Base-by-base conservation (phyloP, 306 rosid genomes). In the Prosopis cineraria region DNA sequence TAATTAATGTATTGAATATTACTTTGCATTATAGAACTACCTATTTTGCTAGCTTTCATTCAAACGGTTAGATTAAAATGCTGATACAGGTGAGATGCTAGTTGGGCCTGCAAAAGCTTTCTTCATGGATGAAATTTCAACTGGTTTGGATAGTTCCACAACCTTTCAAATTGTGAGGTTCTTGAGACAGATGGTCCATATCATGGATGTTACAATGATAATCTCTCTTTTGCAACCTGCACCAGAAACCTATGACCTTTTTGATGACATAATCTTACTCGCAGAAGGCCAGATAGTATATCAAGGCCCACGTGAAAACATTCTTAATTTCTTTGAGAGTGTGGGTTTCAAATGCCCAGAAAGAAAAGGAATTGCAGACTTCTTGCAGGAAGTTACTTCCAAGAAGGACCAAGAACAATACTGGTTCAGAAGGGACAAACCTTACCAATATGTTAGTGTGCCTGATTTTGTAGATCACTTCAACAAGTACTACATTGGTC, bases 341-440 rank as follows among this genome's bases (percentile, higher is more conserved):
- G 20, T 55, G 62, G 62, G 62, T 2, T 55, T 55, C 8, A 55
- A 3, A 55, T 55, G 62, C 20, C 62, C 62, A 2, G 62, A 55
- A 10, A 55, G 62, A 10, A 55, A 55, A 55, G 62, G 62, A n/a
- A 16, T 55, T 10, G 62, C 62, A 9, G 62, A 55, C 62, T 55
- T 55, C 3, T 25, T 55, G 10, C 62, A 55, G 20, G 30, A 55
- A 55, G 30, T 22, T 73, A 90, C 97, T 71, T 92, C 97, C 65
- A 82, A 71, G 82, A 92, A 92, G 69, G 97, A 92, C 77, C 97
- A 90, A 85, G 91, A 88, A 31, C 91, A 92, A 68, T 92, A 92
- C 79, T 92, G 93, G 93, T 84, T 76, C 55, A 62, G 1, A 75
- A 89, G 55, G 78, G 81, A 84, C 74, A 81, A 84, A 70, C 89